Evolutionary conservation across 2,329 filamentous ascomycete species (phyloP).

Genomic region (Epichloe coenophiala): DNA sequence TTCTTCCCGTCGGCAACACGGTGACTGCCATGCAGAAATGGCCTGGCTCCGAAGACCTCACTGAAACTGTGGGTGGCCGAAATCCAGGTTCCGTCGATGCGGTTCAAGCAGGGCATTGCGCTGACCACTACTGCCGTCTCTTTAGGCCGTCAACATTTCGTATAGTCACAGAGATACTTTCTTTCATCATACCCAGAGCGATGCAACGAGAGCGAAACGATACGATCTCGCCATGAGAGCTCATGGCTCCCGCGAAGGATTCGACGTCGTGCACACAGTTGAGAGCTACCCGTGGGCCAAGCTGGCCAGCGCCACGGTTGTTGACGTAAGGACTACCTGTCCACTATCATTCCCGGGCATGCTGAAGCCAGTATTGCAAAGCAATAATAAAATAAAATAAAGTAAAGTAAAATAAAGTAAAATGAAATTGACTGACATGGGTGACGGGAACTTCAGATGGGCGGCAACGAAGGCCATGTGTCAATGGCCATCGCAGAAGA

Average conservation of each 20-base stretch:
- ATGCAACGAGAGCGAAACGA: slow-evolving; percentile 12
- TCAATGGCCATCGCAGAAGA: slow-evolving; percentile 10
- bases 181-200: slow-evolving; percentile 17
- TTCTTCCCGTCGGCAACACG: slow-evolving; percentile 16
- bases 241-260: slow-evolving; percentile 12
- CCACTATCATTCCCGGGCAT: background rate
- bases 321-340: slow-evolving; percentile 12
- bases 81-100: too few species aligned
- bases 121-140: too few species aligned
- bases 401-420: too few species aligned
- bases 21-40: slow-evolving; percentile 22
- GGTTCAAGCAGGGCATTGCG: too few species aligned
- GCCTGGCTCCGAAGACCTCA: slow-evolving; percentile 21
- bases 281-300: slow-evolving; percentile 12
- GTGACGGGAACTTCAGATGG: slow-evolving; percentile 9
- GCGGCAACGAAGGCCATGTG: slow-evolving; percentile 14
- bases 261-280: slow-evolving; percentile 10
- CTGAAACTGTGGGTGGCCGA: slow-evolving; percentile 14
- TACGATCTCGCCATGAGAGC: slow-evolving; percentile 21
- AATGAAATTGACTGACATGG: background rate
- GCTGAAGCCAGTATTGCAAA: background rate
- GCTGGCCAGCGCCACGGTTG: slow-evolving; percentile 12
- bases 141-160: slow-evolving; percentile 15
- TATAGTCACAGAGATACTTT: slow-evolving; percentile 12
- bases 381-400: background rate